Base-by-base conservation (phyloP, 1,284 basidiomycete species). In the Trametes versicolor region DNA sequence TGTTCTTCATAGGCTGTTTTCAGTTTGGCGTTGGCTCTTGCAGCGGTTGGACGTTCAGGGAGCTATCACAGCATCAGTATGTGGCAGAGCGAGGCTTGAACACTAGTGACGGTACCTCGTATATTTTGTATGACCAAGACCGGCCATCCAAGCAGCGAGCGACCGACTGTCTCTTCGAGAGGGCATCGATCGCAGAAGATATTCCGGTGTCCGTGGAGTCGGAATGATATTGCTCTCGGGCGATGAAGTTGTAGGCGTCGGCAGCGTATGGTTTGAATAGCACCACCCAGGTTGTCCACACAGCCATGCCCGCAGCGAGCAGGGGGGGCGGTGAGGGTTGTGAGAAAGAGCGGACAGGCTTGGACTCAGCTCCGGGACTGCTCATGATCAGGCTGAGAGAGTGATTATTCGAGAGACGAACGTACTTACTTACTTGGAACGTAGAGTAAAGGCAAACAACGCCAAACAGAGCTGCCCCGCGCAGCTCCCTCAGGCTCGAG, bases 231-330 rank as follows among this genome's bases (percentile, higher is more conserved):
- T 41, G 3, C 39, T 15, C 39, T 41, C 39, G 39, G 39, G 19
- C 3, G 13, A 41, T 41, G 39, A 41, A 41, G 39, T 41, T 41
- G 39, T 12, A 41, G 39, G 39, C 39, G 39, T 41, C 39, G 39
- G 39, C 39, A 41, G 39, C 39, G 39, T 41, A 41, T 41, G 39
- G 39, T 41, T 41, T 41, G 39, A 41, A 41, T 41, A 41, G 39
- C 39, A 41, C 39, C 4, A 5, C 39, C 39, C 39, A 41, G 5
- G 39, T 41, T 41, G 39, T 41, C 39, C 39, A 41, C 39, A 41
- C 5, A n/a, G n/a, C n/a, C n/a, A n/a, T n/a, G n/a, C n/a, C n/a
- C n/a, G n/a, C n/a, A n/a, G n/a, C n/a, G n/a, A n/a, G n/a, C n/a
- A n/a, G n/a, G n/a, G n/a, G n/a, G n/a, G n/a, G n/a, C n/a, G n/a